Evolutionary conservation across 345 rosid genomes (phyloP).

Genomic region (Gossypium turneri): DNA sequence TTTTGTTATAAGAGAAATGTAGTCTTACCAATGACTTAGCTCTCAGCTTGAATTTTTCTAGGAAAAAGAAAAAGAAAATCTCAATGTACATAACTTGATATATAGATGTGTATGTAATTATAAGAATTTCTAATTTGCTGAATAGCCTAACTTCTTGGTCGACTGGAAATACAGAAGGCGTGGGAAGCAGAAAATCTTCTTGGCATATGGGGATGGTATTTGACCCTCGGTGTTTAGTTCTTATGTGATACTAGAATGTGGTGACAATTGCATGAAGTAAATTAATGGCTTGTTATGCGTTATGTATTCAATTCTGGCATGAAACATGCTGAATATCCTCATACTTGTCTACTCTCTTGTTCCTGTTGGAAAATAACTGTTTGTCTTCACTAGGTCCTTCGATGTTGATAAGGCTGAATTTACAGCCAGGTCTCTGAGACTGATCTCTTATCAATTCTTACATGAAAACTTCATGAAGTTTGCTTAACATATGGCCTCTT

Average conservation of each 20-base stretch:
- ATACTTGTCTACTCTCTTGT: not conserved
- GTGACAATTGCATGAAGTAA: not conserved
- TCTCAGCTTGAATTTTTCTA: not conserved
- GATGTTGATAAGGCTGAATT: too few species aligned
- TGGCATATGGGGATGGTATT: not conserved
- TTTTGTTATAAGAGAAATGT: not conserved
- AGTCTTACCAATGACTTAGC: not conserved
- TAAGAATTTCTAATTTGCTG: not conserved
- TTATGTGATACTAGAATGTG: not conserved
- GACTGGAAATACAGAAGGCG: not conserved
- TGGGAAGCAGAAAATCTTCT: constrained; percentile 1
- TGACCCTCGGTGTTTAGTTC: not conserved
- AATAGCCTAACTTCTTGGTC: not conserved
- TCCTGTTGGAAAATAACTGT: not conserved
- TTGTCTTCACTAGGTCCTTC: not conserved
- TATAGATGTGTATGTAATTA: not conserved
- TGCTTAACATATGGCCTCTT: too few species aligned
- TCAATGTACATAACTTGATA: not conserved
- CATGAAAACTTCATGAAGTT: too few species aligned
- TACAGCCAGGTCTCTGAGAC: too few species aligned
- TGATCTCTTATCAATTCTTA: too few species aligned
- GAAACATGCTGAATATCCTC: not conserved
- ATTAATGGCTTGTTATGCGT: not conserved
- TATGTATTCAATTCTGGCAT: not conserved
- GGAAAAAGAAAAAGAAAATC: not conserved